These are phyloP conservation scores for Favolaschia claudopus DNA, from an alignment of 768 basidiomycete species.

Conservation along the genomic window DNA sequence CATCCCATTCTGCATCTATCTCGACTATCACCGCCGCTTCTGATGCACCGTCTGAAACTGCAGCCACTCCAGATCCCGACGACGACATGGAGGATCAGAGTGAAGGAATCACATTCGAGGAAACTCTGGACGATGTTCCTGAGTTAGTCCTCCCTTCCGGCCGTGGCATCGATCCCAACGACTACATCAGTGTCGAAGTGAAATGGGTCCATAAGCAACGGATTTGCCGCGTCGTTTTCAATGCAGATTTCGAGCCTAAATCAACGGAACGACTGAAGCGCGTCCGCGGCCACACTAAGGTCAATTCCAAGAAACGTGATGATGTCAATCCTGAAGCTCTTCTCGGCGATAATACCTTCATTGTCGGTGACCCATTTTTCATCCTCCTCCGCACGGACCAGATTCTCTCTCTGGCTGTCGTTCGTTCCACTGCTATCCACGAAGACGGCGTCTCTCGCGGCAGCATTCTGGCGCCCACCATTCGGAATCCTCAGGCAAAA, in stretches of 20 bases:
- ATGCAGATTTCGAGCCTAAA: conserved; percentile 3
- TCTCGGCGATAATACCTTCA: not conserved
- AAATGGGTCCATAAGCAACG: conserved; percentile 15
- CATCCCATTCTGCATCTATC: not conserved
- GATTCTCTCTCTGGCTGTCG: conserved; percentile 2
- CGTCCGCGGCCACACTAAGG: conserved; percentile 9
- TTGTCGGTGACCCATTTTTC: conserved; percentile 14
- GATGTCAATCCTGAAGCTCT: conserved; percentile 6
- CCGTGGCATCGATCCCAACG: conserved; percentile 10
- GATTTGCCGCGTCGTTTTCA: conserved; percentile 12
- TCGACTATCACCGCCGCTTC: not conserved
- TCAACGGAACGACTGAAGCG: conserved; percentile 8
- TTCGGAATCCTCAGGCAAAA: conserved; percentile 4
- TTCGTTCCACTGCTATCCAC: conserved; percentile 13
- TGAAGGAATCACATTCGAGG: conserved; percentile 32
- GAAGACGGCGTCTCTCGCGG: not conserved
- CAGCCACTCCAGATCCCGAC: not conserved
- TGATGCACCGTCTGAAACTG: not conserved
- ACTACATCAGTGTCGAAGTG: conserved; percentile 3
- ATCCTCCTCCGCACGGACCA: conserved; percentile 1
- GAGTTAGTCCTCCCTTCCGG: conserved; percentile 12
- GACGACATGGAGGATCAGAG: conserved; percentile 26
- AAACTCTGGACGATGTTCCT: conserved; percentile 33
- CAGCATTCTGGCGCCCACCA: not conserved
- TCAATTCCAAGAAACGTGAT: conserved; percentile 6